phyloP scores from a whole-genome alignment of 139 green algal species.

The Coccomyxa sp. region DNA sequence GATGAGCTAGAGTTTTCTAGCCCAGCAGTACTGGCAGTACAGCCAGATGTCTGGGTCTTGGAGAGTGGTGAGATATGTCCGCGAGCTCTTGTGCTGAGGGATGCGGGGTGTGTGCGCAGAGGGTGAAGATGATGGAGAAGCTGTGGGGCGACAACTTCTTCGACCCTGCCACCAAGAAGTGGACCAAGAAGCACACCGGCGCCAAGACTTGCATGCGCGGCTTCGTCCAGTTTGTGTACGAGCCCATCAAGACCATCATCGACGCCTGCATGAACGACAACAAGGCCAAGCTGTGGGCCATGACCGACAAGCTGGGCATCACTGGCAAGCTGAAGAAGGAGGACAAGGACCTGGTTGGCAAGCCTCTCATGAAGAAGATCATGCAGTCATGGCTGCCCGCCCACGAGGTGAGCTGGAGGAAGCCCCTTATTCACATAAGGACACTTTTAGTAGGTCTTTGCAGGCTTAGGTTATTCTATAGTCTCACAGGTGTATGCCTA shows the following conservation, averaged over 20 bases:
- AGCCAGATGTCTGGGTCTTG: no score
- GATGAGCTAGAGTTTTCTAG: no score
- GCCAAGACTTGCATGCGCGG: conserved; percentile 86
- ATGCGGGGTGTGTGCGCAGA: conserved; percentile 35
- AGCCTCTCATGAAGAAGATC: conserved; percentile 83
- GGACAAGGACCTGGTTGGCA: conserved; percentile 70
- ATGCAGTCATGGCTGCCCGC: conserved; percentile 95
- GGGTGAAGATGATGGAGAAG: conserved; percentile 91
- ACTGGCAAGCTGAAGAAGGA: conserved; percentile 71
- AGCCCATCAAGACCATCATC: conserved; percentile 95
- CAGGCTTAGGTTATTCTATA: no score
- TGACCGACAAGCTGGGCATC: conserved; percentile 90
- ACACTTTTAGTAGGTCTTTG: not conserved
- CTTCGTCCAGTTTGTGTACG: conserved; percentile 98
- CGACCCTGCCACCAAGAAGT: conserved; percentile 96
- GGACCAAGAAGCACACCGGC: conserved; percentile 92
- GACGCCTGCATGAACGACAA: conserved; percentile 93
- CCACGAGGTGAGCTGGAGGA: conserved; percentile 32
- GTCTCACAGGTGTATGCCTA: no score
- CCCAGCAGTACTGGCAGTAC: no score
- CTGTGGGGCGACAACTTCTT: conserved; percentile 99
- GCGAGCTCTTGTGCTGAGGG: no score
- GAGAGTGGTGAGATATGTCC: no score
- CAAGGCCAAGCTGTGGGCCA: conserved; percentile 92
- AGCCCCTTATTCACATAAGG: not conserved